Evolutionary conservation across 164 flowering plant genomes (phyloP).

Genomic region (Nelumbo lutea): DNA sequence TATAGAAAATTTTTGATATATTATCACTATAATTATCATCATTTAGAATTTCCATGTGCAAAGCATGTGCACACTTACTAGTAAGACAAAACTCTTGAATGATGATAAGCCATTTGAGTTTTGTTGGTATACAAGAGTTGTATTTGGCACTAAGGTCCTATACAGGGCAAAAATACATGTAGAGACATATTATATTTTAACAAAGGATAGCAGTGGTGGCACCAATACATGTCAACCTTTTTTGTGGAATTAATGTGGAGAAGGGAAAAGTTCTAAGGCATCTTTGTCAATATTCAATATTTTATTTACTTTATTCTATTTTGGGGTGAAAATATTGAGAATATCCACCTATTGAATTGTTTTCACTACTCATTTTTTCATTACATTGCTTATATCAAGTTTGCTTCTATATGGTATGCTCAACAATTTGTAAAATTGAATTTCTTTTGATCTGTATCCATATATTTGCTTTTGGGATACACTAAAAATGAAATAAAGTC

Average conservation of each 20-base stretch:
- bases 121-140: conserved; percentile 94
- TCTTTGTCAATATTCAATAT: conserved; percentile 8
- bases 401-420: no score
- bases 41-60: no score
- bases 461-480: no score
- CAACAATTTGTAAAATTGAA: no score
- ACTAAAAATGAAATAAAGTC: no score
- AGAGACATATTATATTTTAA: conserved; percentile 83
- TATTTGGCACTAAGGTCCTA: conserved; percentile 86
- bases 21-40: no score
- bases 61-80: no score
- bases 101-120: conserved; percentile 69
- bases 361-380: neutral
- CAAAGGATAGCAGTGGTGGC: conserved; percentile 93
- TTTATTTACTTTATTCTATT: neutral
- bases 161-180: conserved; percentile 77
- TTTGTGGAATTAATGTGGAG: neutral
- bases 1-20: no score
- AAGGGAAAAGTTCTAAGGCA: neutral
- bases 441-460: no score
- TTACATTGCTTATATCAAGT: no score
- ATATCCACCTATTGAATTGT: neutral
- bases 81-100: conserved; percentile 53
- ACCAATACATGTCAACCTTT: conserved; percentile 68
- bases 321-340: neutral